These are phyloP conservation scores for Phaeotremella skinneri DNA, from an alignment of 768 basidiomycete genomes.

Conservation along the genomic window DNA sequence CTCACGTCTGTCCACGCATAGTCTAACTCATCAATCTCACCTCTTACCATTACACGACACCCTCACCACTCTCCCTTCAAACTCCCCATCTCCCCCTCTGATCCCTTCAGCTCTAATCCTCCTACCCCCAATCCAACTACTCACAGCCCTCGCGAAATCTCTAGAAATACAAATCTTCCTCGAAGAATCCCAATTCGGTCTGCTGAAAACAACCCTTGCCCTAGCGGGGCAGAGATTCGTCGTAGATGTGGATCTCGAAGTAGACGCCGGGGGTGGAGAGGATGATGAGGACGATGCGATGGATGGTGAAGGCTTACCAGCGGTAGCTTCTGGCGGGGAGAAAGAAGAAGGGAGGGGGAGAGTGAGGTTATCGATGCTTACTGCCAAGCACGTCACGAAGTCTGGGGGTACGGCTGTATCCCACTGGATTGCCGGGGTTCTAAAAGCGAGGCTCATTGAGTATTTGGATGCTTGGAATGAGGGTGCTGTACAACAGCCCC, in stretches of 20 bases:
- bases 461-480: constrained; percentile 33
- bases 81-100: neutral
- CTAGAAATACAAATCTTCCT: constrained; percentile 37
- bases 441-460: constrained; percentile 16
- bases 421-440: constrained; percentile 18
- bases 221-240: constrained; percentile 40
- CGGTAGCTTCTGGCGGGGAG: neutral
- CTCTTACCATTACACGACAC: constrained; percentile 10
- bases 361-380: constrained; percentile 30
- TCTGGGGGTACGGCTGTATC: constrained; percentile 25
- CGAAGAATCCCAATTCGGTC: constrained; percentile 46
- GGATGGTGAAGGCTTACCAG: constrained; percentile 3
- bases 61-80: neutral
- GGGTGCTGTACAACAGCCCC: neutral
- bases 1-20: constrained; percentile 2
- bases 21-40: constrained; percentile 24
- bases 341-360: constrained; percentile 18
- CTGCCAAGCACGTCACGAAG: constrained; percentile 28
- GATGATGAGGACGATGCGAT: constrained; percentile 22
- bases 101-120: constrained; percentile 20
- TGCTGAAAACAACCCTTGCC: constrained; percentile 37
- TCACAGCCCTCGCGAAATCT: constrained; percentile 23
- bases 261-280: constrained; percentile 23
- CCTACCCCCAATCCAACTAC: constrained; percentile 24
- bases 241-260: constrained; percentile 42